Evolutionary conservation across 192 early-diverging fungal species (phyloP), one percentile per base, ranked within the genome.

Genomic region (Podila horticola): DNA sequence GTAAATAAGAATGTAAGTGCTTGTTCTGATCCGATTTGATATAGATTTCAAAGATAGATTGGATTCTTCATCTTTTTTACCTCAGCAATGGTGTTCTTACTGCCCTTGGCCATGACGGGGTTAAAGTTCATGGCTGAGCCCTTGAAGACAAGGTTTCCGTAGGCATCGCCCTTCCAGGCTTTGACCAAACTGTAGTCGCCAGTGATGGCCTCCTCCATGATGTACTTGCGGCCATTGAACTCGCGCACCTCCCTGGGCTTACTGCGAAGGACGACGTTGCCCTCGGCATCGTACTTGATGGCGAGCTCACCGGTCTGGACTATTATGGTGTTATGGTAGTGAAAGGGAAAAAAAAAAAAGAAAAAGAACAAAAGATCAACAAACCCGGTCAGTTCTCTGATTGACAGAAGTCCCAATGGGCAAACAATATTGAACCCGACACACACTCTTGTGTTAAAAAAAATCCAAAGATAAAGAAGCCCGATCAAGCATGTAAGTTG

Each of bases 161-260:
- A 85, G 62, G 85, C 87, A 72, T 95, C 93, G 20, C 87, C 94
- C 86, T 95, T 95, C 92, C 92, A 95, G n/a, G 94, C 94, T 84
- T 95, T 95, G 72, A 95, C 87, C 17, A 95, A 79, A 0, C 91
- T 87, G 84, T 85, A 92, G 76, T 95, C 92, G 20, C 94, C 94
- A 1, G 83, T 84, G 33, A 95, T 94, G 11, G 91, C 88, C 74
- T 93, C 89, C 75, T 95, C 93, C 87, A 95, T 88, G n/a, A 95
- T 82, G 73, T 93, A 93, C 60, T 89, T 87, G 52, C 86, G 82
- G 8, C 88, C 88, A 50, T 90, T 88, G 66, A 93, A 93, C 57
- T 85, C 82, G 63, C 88, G 84, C n/a, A 86, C 87, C 76, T 95
- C 92, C 34, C 92, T 88, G 10, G 91, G 91, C 58, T 79, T 75